Conservation (phyloP, 1,284 basidiomycete species). For the Porphyrellus sp. region DNA sequence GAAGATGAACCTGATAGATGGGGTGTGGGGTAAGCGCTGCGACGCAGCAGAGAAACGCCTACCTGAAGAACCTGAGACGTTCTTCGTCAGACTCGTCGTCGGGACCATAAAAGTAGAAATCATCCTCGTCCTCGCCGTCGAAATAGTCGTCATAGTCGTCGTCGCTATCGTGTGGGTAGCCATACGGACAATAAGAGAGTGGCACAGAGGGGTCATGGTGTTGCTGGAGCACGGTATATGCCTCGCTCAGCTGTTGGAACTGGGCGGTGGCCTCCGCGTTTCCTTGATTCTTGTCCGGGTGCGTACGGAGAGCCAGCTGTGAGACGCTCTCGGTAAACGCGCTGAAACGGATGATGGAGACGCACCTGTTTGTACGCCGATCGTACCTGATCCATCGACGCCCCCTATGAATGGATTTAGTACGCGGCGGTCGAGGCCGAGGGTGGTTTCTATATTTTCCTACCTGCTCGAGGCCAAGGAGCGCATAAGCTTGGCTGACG, state of each 20-base stretch:
- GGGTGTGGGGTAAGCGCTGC: slow-evolving; percentile 3
- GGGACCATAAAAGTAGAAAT: slow-evolving; percentile 36
- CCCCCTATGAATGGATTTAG: slow-evolving; percentile 42
- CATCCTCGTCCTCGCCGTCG: slow-evolving; percentile 37
- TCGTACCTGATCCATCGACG: slow-evolving; percentile 61
- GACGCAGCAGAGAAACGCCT: not conserved
- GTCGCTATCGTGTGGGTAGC: slow-evolving; percentile 19
- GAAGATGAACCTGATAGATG: slow-evolving; percentile 43
- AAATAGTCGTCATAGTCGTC: slow-evolving; percentile 33
- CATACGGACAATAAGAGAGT: slow-evolving; percentile 21
- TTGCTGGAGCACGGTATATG: slow-evolving; percentile 58
- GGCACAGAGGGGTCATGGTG: slow-evolving; percentile 42
- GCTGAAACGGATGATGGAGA: not conserved
- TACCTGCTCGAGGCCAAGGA: slow-evolving; percentile 61
- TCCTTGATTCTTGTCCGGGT: slow-evolving; percentile 71
- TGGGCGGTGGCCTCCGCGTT: slow-evolving; percentile 60
- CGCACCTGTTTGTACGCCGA: slow-evolving; percentile 63
- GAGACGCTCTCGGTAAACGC: slow-evolving; percentile 3
- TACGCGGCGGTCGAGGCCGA: not conserved
- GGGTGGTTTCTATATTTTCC: slow-evolving; percentile 8
- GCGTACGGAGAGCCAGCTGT: slow-evolving; percentile 63
- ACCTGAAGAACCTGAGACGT: slow-evolving; percentile 45
- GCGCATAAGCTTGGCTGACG: slow-evolving; percentile 49
- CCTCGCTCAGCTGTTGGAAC: slow-evolving; percentile 66
- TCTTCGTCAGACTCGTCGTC: slow-evolving; percentile 36